Evolutionary conservation across 148 eudicot genomes (phyloP), one percentile per base, ranked within the genome.

Genomic region (Oxyria digyna): DNA sequence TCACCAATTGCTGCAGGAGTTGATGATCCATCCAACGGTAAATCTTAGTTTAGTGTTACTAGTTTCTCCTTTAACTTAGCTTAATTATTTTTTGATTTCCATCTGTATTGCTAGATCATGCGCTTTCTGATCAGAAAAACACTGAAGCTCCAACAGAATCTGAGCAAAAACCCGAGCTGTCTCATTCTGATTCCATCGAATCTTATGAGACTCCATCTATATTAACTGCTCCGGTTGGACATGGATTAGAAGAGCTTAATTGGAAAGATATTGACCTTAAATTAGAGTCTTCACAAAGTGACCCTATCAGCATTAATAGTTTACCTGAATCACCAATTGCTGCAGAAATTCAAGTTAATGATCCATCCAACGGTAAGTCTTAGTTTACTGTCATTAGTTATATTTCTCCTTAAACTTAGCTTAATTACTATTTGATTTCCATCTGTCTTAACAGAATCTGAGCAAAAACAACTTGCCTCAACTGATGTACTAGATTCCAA

Each of bases 171-270:
- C n/a, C n/a, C 38, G 6, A 35, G 38, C 6, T 35, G 38, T 35
- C 3, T 35, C 4, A 35, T 35, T 35, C 38, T 35, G 38, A 35
- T 35, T 35, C 43, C 41, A 69, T 62, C 42, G 75, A 71, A 67
- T 62, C 42, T 49, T 74, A 62, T 38, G 74, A 41, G 17, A 66
- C 41, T 70, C 72, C 73, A 18, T 46, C 69, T 32, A 69, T 55
- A 42, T 55, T 76, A 70, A 37, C 86, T 50, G 41, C 74, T 74
- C 64, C 76, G 49, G 67, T 76, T 32, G 81, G 83, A 66, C 86
- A 82, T 77, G 91, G 86, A 48, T 71, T 82, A 59, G 88, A 85
- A 72, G 92, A 83, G 67, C 82, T 88, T 67, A 78, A 78, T 50
- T 79, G 87, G 85, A 81, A 81, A 65, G 74, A 72, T 31, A 70